Evolutionary conservation across 202 grass and related monocot species (phyloP).

Genomic region (Setaria italica): DNA sequence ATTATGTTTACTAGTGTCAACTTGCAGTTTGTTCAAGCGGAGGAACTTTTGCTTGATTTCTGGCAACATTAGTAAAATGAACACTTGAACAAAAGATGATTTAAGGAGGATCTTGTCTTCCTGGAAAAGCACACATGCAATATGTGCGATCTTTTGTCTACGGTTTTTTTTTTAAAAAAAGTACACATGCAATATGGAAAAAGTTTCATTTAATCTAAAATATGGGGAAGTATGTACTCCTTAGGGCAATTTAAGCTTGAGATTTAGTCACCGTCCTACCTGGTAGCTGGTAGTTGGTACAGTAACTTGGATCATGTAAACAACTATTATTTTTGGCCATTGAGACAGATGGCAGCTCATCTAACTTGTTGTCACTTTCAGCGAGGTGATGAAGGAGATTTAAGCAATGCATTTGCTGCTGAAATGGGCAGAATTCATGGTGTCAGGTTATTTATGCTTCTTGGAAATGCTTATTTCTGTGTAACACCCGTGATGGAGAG

Average conservation of each 20-base stretch:
- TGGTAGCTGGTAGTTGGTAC: slow-evolving; percentile 17
- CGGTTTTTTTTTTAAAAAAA: neutral
- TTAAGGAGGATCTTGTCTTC: slow-evolving; percentile 6
- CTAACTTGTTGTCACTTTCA: slow-evolving; percentile 54
- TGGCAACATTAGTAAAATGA: slow-evolving; percentile 31
- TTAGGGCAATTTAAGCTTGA: neutral
- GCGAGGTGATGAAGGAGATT: slow-evolving; percentile 89
- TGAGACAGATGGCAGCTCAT: neutral
- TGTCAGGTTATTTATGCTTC: slow-evolving; percentile 62
- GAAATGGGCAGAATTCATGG: slow-evolving; percentile 76
- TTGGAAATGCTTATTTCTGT: slow-evolving; percentile 37
- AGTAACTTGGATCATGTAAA: slow-evolving; percentile 8
- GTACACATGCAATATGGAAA: too few relatives aligned
- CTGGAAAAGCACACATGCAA: slow-evolving; percentile 14
- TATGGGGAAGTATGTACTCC: slow-evolving; percentile 12
- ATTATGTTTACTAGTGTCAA: neutral
- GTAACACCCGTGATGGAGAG: neutral
- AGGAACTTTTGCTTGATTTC: slow-evolving; percentile 38
- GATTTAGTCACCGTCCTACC: neutral
- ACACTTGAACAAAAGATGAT: neutral
- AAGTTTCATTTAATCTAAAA: neutral
- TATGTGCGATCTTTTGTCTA: neutral
- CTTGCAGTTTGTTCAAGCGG: slow-evolving; percentile 28
- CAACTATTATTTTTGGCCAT: slow-evolving; percentile 14
- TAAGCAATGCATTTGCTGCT: slow-evolving; percentile 86